phyloP scores from a whole-genome alignment of 2,329 filamentous ascomycete genomes.

The Thielaviopsis euricoi region DNA sequence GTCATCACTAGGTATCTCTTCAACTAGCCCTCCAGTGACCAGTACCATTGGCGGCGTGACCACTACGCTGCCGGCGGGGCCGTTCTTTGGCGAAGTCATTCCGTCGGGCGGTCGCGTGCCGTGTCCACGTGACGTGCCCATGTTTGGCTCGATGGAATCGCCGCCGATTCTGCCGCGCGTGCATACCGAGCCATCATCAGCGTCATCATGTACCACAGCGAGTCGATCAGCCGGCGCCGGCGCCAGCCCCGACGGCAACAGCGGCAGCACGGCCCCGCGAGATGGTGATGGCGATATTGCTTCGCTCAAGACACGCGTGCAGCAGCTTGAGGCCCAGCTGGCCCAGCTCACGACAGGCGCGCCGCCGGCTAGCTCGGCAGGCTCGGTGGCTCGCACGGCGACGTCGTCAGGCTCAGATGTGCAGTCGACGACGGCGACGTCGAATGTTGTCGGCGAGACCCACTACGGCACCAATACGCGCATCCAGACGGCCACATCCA shows the following conservation, averaged over 20 bases:
- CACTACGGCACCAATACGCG: conserved; percentile 19
- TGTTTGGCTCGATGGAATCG: not conserved
- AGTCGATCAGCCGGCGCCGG: not conserved
- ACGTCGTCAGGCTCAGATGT: conserved; percentile 18
- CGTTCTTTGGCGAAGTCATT: not conserved
- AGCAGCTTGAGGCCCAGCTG: not conserved
- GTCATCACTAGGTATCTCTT: too few relatives aligned
- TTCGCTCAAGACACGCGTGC: not conserved
- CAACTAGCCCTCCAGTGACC: too few relatives aligned
- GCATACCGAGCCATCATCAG: not conserved
- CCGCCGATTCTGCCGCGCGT: not conserved
- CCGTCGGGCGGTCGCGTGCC: not conserved
- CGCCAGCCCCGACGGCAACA: too few relatives aligned
- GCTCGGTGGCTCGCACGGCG: conserved; percentile 13
- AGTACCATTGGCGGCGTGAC: too few relatives aligned
- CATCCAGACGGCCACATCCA: conserved; percentile 23
- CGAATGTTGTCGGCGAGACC: conserved; percentile 24
- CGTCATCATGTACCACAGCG: too few relatives aligned
- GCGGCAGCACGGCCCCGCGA: too few relatives aligned
- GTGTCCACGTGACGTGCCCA: not conserved
- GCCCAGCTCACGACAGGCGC: not conserved
- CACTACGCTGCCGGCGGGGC: too few relatives aligned
- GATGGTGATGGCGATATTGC: not conserved
- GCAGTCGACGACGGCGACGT: conserved; percentile 19
- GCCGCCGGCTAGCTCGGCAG: not conserved